Base-by-base conservation (phyloP, 306 rosid genomes). In the Malus asiatica region DNA sequence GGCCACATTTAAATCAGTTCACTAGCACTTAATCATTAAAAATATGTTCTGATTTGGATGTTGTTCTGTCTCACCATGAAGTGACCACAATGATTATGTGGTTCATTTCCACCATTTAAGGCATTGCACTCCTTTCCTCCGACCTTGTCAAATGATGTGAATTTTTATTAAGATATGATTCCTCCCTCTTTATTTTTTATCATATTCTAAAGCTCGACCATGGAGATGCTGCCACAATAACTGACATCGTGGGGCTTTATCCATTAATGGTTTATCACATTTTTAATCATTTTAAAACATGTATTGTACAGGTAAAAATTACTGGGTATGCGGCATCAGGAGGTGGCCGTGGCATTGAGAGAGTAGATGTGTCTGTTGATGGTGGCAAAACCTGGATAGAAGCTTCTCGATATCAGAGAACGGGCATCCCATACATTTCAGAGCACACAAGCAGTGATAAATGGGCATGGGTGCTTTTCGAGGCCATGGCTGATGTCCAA, bases 381-480 rank as follows among this genome's bases (percentile, higher is more conserved):
- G 93, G 97, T 62, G 97, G 99, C 66, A 88, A 89, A 77, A 92
- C 83, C 45, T 95, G 97, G 97, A 59, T 88, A 38, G 97, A 92
- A 80, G 93, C 97, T 76, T 83, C 85, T 22, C 89, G 90, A 78
- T 83, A 69, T 81, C 97, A 92, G 84, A 90, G 84, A 82, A 61
- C 19, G 61, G 96, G 82, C 48, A 64, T 78, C 71, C 88, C 86
- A 16, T 89, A 95, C 60, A 70, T 90, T 30, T 33, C 97, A 8
- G 97, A 89, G 48, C 82, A 79, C 63, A 75, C 76, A 69, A 79
- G 80, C 81, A 83, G 93, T 78, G 92, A 95, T 77, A 95, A 90
- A 79, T 95, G 98, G 98, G 98, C 97, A 55, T 95, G 98, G 98
- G 97, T 95, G 82, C 88, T 95, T 40, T 95, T 95, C 42, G 93